A percentile compares a stretch with the other conserved stretches of the same genome.
These are phyloP conservation scores for Boechera divaricarpa DNA, from an alignment of 345 rosid species.

Conservation along the genomic window DNA sequence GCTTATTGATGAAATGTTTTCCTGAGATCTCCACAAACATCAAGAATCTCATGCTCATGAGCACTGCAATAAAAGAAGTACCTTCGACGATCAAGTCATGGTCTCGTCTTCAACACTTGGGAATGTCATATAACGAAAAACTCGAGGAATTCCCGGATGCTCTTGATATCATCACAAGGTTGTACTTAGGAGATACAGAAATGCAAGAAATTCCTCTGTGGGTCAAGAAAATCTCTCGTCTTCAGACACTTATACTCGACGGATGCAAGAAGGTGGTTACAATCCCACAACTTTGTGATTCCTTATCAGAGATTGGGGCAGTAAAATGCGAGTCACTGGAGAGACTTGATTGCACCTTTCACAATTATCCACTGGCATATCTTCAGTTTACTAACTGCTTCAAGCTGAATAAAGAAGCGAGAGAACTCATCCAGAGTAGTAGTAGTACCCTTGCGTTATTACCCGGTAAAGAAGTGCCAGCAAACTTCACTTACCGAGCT, in stretches of 20 bases:
- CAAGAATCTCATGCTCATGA: background rate
- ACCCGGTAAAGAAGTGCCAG: background rate
- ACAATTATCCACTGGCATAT: background rate
- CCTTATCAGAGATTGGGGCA: background rate
- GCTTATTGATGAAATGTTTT: background rate
- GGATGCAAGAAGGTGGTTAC: background rate
- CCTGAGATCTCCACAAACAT: conserved; percentile 4
- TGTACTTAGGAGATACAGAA: background rate
- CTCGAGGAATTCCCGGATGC: background rate
- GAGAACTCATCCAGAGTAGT: background rate
- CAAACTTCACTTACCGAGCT: background rate
- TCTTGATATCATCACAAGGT: background rate
- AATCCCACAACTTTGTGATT: background rate
- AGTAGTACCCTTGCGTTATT: rapidly evolving
- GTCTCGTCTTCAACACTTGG: background rate
- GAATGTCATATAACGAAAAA: background rate
- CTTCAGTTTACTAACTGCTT: background rate
- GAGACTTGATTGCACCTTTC: background rate
- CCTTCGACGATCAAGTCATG: background rate
- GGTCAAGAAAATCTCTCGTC: background rate
- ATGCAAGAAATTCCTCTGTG: background rate
- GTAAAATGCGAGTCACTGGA: background rate
- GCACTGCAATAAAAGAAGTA: background rate
- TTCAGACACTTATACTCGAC: rapidly evolving
- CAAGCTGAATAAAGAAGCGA: background rate